Evolutionary conservation across 1,139 yeast species (phyloP).

Genomic region (Taiozyma onychis): DNA sequence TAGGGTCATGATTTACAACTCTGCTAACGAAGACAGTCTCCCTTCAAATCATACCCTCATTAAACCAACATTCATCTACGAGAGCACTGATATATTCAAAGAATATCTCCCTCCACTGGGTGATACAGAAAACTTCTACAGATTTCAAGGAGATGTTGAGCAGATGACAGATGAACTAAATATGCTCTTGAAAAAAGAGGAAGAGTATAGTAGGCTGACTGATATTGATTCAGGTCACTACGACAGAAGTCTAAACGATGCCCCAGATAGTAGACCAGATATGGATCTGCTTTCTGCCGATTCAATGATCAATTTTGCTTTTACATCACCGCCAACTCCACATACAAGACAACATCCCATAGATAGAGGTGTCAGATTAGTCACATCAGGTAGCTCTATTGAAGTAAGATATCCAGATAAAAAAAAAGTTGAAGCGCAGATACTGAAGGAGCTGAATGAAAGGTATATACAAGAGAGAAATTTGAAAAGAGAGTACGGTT

Average conservation of each 20-base stretch:
- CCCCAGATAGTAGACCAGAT: not conserved
- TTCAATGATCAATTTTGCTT: not conserved
- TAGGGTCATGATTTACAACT: not conserved
- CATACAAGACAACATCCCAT: slow-evolving; percentile 3
- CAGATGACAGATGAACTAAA: not conserved
- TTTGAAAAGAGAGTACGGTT: not conserved
- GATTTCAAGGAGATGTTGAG: not conserved
- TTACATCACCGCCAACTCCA: slow-evolving; percentile 1
- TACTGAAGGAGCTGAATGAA: not conserved
- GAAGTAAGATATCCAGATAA: slow-evolving; percentile 1
- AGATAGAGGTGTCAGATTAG: slow-evolving; percentile 10
- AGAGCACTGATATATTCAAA: not conserved
- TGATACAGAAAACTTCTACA: not conserved
- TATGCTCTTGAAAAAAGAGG: not conserved
- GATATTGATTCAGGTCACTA: not conserved
- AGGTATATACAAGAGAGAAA: slow-evolving; percentile 2
- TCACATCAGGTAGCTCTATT: slow-evolving; percentile 17
- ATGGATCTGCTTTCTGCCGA: not conserved
- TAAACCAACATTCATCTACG: not conserved
- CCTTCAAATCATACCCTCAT: not conserved
- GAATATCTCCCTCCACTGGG: not conserved
- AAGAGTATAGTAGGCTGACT: not conserved
- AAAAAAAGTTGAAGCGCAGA: not conserved
- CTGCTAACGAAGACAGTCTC: not conserved
- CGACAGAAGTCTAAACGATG: not conserved